Evolutionary conservation across 495 filamentous ascomycete species (phyloP), one percentile per base, ranked within the genome.

Genomic region (Podospora comata): DNA sequence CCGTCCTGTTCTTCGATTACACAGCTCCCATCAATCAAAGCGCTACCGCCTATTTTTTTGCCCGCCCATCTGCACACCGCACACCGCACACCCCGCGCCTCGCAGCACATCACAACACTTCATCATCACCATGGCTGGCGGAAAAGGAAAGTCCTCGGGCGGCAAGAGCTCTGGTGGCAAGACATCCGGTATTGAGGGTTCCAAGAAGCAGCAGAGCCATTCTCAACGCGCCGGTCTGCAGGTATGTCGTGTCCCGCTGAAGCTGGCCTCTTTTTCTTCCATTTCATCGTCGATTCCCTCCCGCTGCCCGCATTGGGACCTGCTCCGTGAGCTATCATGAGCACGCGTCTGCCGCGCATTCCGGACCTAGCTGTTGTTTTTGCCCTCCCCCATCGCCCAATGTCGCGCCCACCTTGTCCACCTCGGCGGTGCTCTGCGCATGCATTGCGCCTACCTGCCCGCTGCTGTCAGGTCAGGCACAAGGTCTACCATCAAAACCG

Each of bases 181-280:
- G 89, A 95, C 91, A 66, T 91, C 92, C 75, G 91, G 88, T 62
- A 68, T 70, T 39, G 88, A 88, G 62, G 82, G 85, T 79, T 79
- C 86, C 79, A 97, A 97, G 85, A 91, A 92, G 74, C 94, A 98
- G 81, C 94, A 97, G 83, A 97, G 93, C 75, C 95, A 99, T 85
- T 97, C 94, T 73, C 92, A 92, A 74, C 96, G 97, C 82, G 95
- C 95, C 80, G 95, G 95, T 80, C 87, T 99, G 76, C 95, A 99
- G 91, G 95, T 99, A 84, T 87, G 95, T 88, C 75, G 16, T 39
- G 62, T 66, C 48, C 19, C 32, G 3, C 19, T 18, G 23, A 28
- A 69, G 63, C 68, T 58, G 26, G 68, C 28, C 55, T 69, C 58
- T 70, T 71, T 70, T 66, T 55, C 54, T 18, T 53, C 48, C 30